Evolutionary conservation across 108 stramenopile species (phyloP).

Genomic region (Cylindrotheca closterium): DNA sequence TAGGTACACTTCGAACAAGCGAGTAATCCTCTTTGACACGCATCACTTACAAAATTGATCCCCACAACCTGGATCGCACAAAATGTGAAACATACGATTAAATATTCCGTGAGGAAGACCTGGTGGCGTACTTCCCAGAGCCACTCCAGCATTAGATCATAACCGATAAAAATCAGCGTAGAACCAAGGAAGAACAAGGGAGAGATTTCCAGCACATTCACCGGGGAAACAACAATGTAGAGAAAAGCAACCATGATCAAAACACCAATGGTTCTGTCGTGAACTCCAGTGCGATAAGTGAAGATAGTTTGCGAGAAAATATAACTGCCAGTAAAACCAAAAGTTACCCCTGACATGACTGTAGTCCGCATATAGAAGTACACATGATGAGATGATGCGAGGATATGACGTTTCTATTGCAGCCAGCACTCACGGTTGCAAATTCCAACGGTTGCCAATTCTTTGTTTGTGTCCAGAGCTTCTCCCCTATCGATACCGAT

Average conservation of each 20-base stretch:
- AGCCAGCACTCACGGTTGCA: constrained; percentile 69
- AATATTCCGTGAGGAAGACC: constrained; percentile 79
- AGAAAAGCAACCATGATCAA: constrained; percentile 68
- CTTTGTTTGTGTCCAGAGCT: constrained; percentile 90
- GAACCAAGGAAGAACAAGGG: constrained; percentile 94
- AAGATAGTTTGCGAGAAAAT: constrained; percentile 99
- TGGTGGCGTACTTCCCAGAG: constrained; percentile 80
- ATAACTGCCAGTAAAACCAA: constrained; percentile 94
- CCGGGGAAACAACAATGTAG: constrained; percentile 65
- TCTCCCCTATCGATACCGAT: constrained; percentile 88
- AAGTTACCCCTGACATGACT: constrained; percentile 76
- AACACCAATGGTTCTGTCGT: constrained; percentile 73
- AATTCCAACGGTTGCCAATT: constrained; percentile 91
- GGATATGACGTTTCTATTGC: neutral
- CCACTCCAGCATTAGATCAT: constrained; percentile 95
- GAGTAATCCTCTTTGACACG: too few relatives aligned
- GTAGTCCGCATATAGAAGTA: neutral
- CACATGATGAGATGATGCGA: neutral
- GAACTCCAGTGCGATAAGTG: constrained; percentile 88
- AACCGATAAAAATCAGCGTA: constrained; percentile 89
- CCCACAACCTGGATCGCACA: constrained; percentile 83
- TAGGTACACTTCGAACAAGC: constrained; percentile 13
- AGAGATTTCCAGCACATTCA: constrained; percentile 74
- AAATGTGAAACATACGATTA: constrained; percentile 80
- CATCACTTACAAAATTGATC: constrained; percentile 65